Conservation (phyloP, 306 rosid species). For the Pueraria montana region DNA sequence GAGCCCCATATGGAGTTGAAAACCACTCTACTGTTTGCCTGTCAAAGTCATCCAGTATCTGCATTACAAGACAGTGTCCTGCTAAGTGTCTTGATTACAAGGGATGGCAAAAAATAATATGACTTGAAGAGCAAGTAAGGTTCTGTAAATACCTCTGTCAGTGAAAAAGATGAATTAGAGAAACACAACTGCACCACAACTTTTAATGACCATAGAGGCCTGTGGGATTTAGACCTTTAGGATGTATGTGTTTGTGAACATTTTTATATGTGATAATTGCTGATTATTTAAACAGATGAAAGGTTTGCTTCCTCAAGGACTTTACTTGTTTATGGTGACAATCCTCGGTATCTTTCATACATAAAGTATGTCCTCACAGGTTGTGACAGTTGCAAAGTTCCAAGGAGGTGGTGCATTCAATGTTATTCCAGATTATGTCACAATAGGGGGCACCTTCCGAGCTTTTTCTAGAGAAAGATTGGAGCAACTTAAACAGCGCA, state of each 20-base stretch:
- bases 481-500: slow-evolving; percentile 67
- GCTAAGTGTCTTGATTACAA: background rate
- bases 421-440: slow-evolving; percentile 94
- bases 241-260: background rate
- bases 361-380: slow-evolving; percentile 54
- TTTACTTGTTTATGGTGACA: slow-evolving; percentile 27
- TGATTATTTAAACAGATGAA: background rate
- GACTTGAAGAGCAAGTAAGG: background rate
- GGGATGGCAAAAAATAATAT: background rate
- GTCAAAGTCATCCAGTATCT: background rate
- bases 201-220: slow-evolving; percentile 15
- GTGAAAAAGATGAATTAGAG: background rate
- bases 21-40: background rate
- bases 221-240: background rate
- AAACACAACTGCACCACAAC: background rate
- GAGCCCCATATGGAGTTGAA: background rate
- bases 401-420: slow-evolving; percentile 96
- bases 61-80: background rate
- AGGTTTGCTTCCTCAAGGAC: slow-evolving; percentile 7
- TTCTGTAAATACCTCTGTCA: background rate
- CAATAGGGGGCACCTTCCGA: slow-evolving; percentile 93
- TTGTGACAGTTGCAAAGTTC: slow-evolving; percentile 81
- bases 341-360: slow-evolving; percentile 40
- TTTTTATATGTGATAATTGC: background rate
- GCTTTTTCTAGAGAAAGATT: slow-evolving; percentile 67